These are phyloP conservation scores for Metarhizium guizhouense DNA, from an alignment of 2,329 filamentous ascomycete species.

Conservation along the genomic window DNA sequence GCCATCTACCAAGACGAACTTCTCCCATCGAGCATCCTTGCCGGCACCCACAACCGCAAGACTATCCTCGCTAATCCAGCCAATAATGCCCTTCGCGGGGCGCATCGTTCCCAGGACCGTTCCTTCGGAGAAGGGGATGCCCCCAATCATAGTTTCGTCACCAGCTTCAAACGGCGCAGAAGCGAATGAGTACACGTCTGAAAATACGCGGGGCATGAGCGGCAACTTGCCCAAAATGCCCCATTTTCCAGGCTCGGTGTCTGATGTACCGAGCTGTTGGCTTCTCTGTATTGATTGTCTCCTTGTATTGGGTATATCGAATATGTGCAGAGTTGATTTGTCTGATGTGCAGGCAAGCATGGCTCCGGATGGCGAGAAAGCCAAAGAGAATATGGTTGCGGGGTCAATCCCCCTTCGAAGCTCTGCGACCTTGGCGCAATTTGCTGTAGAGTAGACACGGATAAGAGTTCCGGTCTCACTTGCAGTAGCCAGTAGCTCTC, in stretches of 20 bases:
- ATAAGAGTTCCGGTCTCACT: slow-evolving; percentile 87
- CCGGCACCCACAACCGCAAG: slow-evolving; percentile 73
- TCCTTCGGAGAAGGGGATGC: slow-evolving; percentile 32
- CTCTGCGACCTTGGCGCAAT: slow-evolving; percentile 73
- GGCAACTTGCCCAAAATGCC: slow-evolving; percentile 77
- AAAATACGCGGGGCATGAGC: slow-evolving; percentile 77
- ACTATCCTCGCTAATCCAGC: slow-evolving; percentile 70
- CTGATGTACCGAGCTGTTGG: slow-evolving; percentile 17
- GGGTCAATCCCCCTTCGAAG: slow-evolving; percentile 82
- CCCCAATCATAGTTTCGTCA: slow-evolving; percentile 52
- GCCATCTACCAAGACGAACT: slow-evolving; percentile 62
- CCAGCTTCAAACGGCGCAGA: slow-evolving; percentile 76
- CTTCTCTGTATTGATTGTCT: slow-evolving; percentile 25
- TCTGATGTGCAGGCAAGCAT: slow-evolving; percentile 89
- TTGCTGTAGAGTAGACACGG: slow-evolving; percentile 73
- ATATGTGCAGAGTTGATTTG: slow-evolving; percentile 92
- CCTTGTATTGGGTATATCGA: slow-evolving; percentile 63
- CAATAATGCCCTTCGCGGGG: slow-evolving; percentile 74
- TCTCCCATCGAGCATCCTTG: slow-evolving; percentile 77
- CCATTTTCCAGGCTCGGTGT: slow-evolving; percentile 61
- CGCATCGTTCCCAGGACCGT: slow-evolving; percentile 41
- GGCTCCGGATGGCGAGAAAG: slow-evolving; percentile 73
- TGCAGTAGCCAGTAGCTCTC: slow-evolving; percentile 75
- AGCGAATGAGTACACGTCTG: slow-evolving; percentile 80
- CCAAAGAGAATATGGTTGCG: slow-evolving; percentile 77